These are phyloP conservation scores for Rutidosis leptorrhynchoides DNA, from an alignment of 129 eudicot genomes.

Conservation along the genomic window DNA sequence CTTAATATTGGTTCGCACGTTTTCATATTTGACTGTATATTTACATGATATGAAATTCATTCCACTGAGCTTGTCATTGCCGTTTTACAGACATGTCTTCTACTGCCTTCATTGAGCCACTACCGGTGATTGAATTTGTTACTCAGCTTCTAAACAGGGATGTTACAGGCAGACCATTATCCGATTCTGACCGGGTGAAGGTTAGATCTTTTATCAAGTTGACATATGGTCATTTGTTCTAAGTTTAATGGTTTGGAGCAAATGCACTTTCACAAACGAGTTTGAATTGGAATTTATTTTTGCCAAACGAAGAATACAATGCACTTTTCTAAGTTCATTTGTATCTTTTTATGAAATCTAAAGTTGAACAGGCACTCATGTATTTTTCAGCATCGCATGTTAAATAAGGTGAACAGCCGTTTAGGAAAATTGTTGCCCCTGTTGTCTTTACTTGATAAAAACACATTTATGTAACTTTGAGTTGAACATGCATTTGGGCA, in stretches of 20 bases:
- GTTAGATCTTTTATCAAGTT: constrained; percentile 33
- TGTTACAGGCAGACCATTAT: constrained; percentile 65
- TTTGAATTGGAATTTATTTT: background rate
- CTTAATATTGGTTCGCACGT: constrained; percentile 61
- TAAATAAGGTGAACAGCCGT: no score
- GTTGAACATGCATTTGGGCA: background rate
- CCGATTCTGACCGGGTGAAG: constrained; percentile 94
- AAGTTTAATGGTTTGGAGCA: background rate
- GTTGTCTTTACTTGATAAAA: constrained; percentile 45
- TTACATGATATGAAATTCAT: background rate
- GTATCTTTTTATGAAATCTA: background rate
- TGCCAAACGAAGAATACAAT: background rate
- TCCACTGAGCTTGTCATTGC: constrained; percentile 9
- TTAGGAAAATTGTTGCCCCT: background rate
- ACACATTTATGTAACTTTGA: constrained; percentile 8
- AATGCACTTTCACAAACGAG: background rate
- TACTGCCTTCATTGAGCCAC: constrained; percentile 96
- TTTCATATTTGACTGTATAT: background rate
- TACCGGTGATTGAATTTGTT: constrained; percentile 86
- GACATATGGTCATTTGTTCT: background rate
- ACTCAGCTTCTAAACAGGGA: constrained; percentile 80
- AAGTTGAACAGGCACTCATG: background rate
- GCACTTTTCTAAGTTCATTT: background rate
- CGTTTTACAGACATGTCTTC: constrained; percentile 84
- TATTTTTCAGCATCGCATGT: background rate